Conservation (phyloP, 805 yeast genomes). For the Phaffomyces antillensis region DNA sequence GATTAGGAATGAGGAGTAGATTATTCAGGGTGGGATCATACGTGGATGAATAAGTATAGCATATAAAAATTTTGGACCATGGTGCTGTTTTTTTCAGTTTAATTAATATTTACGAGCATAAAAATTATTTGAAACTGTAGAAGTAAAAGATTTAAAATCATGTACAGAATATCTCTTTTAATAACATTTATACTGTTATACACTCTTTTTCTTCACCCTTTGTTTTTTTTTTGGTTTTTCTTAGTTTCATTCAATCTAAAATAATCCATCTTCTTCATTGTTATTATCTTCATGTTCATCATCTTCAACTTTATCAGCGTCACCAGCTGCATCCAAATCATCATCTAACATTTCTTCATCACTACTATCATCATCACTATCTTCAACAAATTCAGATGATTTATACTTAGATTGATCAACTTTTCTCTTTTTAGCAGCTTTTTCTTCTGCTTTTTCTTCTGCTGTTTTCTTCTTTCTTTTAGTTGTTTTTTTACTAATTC, state of each 20-base stretch:
- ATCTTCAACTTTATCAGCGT: conserved; percentile 2
- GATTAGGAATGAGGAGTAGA: conserved; percentile 24
- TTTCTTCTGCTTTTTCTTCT: conserved; percentile 27
- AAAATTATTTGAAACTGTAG: no score
- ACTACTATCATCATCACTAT: conserved; percentile 34
- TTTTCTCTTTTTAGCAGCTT: conserved; percentile 22
- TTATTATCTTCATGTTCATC: conserved; percentile 8
- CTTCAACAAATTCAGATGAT: conserved; percentile 33
- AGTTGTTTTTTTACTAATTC: conserved; percentile 13
- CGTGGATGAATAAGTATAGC: background rate
- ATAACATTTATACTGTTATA: background rate
- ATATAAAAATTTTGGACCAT: no score
- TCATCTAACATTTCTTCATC: conserved; percentile 17
- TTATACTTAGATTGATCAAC: conserved; percentile 23
- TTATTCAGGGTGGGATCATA: no score
- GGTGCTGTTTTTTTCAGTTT: no score
- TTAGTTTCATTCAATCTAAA: conserved; percentile 1
- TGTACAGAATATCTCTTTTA: no score
- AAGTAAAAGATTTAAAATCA: no score
- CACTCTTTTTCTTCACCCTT: background rate
- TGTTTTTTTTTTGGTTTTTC: no score
- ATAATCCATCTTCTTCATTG: conserved; percentile 15
- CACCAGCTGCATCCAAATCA: conserved; percentile 10
- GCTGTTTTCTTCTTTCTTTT: conserved; percentile 25
- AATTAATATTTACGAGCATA: no score